Conservation (phyloP, 83 land plant species). For the Diphasiastrum complanatum region DNA sequence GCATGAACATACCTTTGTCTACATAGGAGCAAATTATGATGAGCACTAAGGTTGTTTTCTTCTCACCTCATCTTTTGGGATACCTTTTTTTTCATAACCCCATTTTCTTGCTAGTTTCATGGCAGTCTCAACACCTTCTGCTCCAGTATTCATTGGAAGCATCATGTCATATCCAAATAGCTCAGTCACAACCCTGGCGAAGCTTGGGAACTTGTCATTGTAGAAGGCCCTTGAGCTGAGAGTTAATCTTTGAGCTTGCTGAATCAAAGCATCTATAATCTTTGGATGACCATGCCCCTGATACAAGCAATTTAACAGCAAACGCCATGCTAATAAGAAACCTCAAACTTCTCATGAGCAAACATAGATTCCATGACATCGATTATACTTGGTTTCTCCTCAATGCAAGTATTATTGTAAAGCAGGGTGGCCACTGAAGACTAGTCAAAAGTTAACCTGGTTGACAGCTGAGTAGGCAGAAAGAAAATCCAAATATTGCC, state of each 20-base stretch:
- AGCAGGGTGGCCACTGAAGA: neutral
- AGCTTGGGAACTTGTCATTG: constrained; percentile 82
- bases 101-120: constrained; percentile 94
- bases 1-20: too few relatives aligned
- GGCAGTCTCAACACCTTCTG: constrained; percentile 99
- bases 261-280: constrained; percentile 63
- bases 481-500: constrained; percentile 88
- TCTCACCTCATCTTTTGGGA: constrained; percentile 89
- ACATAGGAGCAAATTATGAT: too few relatives aligned
- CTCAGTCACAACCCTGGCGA: constrained; percentile 63
- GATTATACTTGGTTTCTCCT: too few relatives aligned
- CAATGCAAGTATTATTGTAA: neutral
- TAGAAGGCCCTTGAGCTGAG: constrained; percentile 96
- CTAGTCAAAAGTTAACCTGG: constrained; percentile 51
- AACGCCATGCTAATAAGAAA: neutral
- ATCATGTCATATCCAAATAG: constrained; percentile 96
- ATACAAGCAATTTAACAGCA: constrained; percentile 12
- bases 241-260: constrained; percentile 77
- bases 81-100: constrained; percentile 90
- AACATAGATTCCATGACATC: neutral
- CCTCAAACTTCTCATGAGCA: neutral
- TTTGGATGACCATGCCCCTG: constrained; percentile 97
- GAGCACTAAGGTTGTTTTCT: too few relatives aligned
- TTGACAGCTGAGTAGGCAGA: constrained; percentile 99
- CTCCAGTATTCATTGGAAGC: constrained; percentile 99